Evolutionary conservation across 2,329 filamentous ascomycete genomes (phyloP), one percentile per base, ranked within the genome.

Genomic region (Paecilomyces niveus): DNA sequence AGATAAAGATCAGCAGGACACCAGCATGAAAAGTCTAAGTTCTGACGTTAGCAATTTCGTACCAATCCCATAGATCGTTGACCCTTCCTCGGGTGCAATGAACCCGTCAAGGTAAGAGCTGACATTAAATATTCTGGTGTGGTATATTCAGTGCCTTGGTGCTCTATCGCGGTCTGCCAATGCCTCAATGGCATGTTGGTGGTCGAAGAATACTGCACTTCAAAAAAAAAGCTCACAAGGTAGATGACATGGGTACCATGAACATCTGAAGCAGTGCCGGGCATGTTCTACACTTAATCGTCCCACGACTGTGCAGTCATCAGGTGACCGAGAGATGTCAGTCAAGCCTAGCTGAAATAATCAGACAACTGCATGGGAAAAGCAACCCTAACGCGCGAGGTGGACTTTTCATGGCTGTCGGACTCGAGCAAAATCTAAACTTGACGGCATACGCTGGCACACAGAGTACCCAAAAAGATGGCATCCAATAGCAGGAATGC

Each of bases 1-100:
- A 15, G 50, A n/a, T 11, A 49, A 35, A 11, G 55, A 55, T 59
- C 53, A 61, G 58, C 53, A 58, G 54, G 60, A 57, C 58, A 54
- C 49, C 7, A 45, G 39, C 39, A 45, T 45, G n/a, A 45, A 45
- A 45, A 45, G 39, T 18, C 39, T 45, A 45, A 45, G 39, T 45
- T 45, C 39, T 45, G 52, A 18, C 22, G 49, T 49, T 26, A 39
- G 18, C 52, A 31, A 59, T 55, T 52, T 15, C 33, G 45, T 55
- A 49, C 24, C 22, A 52, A 24, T 52, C 24, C 22, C 54, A 39
- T 33, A 58, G 45, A 52, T 35, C 58, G 11, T 21, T 9, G 50
- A 21, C 22, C 50, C 21, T 26, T 15, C 24, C 26, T 29, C 50
- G 24, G 21, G 26, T 13, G 4, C 7, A 21, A 29, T 4, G 29